phyloP scores from a whole-genome alignment of 1,284 basidiomycete genomes.

The Pascua sp. region DNA sequence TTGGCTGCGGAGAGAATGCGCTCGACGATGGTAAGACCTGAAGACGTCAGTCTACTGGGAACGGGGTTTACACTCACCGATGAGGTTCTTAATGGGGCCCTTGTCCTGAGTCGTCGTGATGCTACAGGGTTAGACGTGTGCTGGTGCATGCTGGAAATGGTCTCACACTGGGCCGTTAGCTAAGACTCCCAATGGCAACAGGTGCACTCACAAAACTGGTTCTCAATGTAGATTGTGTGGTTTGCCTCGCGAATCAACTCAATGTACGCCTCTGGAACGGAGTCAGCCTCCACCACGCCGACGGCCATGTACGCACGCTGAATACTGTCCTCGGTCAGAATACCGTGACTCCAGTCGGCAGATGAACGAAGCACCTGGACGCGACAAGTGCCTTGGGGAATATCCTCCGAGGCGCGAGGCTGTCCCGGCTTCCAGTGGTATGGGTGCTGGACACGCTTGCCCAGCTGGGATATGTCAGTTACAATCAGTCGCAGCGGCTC shows the following conservation, averaged over 20 bases:
- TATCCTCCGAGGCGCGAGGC: constrained; percentile 38
- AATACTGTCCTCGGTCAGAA: constrained; percentile 76
- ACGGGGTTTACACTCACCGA: constrained; percentile 53
- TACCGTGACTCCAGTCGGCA: constrained; percentile 87
- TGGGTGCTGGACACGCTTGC: constrained; percentile 44
- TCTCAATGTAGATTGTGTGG: constrained; percentile 90
- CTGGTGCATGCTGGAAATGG: neutral
- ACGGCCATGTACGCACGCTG: constrained; percentile 61
- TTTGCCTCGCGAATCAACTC: constrained; percentile 76
- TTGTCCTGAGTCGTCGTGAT: constrained; percentile 65
- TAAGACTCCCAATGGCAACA: neutral
- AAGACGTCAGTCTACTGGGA: no score
- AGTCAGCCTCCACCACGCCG: neutral
- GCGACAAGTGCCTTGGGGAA: constrained; percentile 38
- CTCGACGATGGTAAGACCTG: constrained; percentile 63
- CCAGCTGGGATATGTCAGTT: constrained; percentile 19
- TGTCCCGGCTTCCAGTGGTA: constrained; percentile 47
- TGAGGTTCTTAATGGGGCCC: constrained; percentile 71
- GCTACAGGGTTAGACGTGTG: constrained; percentile 48
- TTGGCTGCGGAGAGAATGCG: constrained; percentile 74
- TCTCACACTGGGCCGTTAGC: constrained; percentile 24
- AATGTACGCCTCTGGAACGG: constrained; percentile 58
- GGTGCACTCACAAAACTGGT: constrained; percentile 79
- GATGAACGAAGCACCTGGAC: constrained; percentile 64
- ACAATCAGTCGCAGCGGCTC: constrained; percentile 1